phyloP scores from a whole-genome alignment of 1,284 basidiomycete species.

The Boletus austroedulis region DNA sequence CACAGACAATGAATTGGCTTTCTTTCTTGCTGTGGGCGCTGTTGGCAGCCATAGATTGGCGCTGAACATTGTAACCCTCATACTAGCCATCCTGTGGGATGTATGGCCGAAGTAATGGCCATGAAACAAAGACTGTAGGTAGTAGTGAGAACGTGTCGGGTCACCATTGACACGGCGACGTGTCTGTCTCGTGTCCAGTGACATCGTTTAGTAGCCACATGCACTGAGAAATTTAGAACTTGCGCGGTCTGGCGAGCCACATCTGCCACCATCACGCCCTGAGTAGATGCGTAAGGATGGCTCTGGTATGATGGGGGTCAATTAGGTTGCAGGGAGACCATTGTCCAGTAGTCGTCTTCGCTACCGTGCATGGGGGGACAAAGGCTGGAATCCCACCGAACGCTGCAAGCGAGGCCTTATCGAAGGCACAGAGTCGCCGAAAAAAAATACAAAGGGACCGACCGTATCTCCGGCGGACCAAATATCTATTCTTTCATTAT shows the following conservation, averaged over 20 bases:
- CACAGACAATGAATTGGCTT: conserved; percentile 3
- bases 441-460: not conserved
- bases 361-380: not conserved
- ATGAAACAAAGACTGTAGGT: too few relatives aligned
- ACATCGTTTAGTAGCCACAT: not conserved
- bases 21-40: conserved; percentile 5
- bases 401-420: conserved; percentile 4
- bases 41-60: conserved; percentile 1
- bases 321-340: too few relatives aligned
- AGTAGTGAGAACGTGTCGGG: not conserved
- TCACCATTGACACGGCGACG: conserved; percentile 1
- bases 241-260: too few relatives aligned
- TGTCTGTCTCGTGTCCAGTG: not conserved
- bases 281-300: not conserved
- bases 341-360: not conserved
- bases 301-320: too few relatives aligned
- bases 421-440: not conserved
- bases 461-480: conserved; percentile 7
- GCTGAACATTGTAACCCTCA: conserved; percentile 1
- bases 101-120: too few relatives aligned
- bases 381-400: not conserved
- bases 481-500: not conserved
- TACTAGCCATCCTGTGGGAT: conserved; percentile 23
- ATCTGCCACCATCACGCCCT: not conserved
- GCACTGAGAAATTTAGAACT: not conserved